phyloP scores from a whole-genome alignment of 192 early-diverging fungal species.

The Umbelopsis sp. region DNA sequence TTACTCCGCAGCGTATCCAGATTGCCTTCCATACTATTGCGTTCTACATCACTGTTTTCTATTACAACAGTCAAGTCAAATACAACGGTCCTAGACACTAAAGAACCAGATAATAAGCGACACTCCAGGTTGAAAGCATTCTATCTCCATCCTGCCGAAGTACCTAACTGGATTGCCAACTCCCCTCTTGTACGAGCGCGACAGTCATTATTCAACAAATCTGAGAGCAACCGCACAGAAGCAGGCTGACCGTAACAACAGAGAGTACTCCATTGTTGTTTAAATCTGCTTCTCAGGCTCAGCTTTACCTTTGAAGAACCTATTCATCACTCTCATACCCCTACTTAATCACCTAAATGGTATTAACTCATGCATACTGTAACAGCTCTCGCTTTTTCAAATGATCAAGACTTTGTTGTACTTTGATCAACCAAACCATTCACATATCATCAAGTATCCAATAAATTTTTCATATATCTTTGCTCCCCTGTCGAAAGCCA shows the following conservation, averaged over 20 bases:
- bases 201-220: background rate
- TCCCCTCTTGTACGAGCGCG: background rate
- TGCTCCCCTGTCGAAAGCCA: no score
- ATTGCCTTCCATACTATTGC: background rate
- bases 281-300: background rate
- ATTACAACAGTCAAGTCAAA: background rate
- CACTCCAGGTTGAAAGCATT: constrained; percentile 1
- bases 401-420: no score
- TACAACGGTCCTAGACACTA: background rate
- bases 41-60: background rate
- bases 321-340: background rate
- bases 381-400: no score
- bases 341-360: background rate
- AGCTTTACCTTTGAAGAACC: no score
- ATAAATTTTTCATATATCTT: no score
- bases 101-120: background rate
- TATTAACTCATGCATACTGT: no score
- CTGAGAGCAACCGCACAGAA: background rate
- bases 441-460: no score
- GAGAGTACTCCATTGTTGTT: background rate
- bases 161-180: background rate
- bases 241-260: background rate
- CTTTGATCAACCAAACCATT: no score
- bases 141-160: constrained; percentile 9
- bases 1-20: background rate